Evolutionary conservation across 495 filamentous ascomycete genomes (phyloP), one percentile per base, ranked within the genome.

Genomic region (Lophium mytilinum): DNA sequence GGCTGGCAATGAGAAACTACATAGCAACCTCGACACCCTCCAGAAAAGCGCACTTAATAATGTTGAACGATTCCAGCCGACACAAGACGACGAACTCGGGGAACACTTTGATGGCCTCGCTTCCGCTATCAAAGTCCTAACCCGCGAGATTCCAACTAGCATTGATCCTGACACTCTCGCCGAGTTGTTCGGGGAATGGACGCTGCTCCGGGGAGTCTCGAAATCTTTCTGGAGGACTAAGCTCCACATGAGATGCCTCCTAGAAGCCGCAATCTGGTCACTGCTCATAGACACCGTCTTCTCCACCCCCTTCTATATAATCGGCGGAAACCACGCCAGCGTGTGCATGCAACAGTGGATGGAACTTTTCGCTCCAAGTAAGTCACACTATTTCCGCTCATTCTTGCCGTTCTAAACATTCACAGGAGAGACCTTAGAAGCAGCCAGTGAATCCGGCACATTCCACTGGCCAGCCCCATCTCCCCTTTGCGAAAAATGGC

Each of bases 201-300:
- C 21, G 9, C 34, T 58, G 14, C 33, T 39, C n/a, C 5, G n/a
- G 9, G 40, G 40, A 4, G 33, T 40, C 3, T 37, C 24, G 1
- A n/a, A 53, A 21, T 0, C 21, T 19, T 11, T 42, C 24, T 60
- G 57, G 57, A 45, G 35, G 9, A 33, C 51, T 1, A 17, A 37
- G 6, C 15, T 18, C 14, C 42, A 47, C 12, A 42, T 50, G 43
- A 60, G 51, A 30, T 36, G 1, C 15, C 14, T 55, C 1, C 12
- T 60, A 12, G 57, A 60, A 45, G 51, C 57, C 1, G 18, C 37
- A 11, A 55, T 60, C 5, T 55, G 57, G 57, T 60, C 57, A 17
- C 14, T 55, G 4, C 52, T 60, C 14, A 50, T 60, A 8, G 35
- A 43, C 8, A 15, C n/a, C 4, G 21, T 60, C 42, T 60, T 60